Base-by-base conservation (phyloP, 1,139 yeast species). In the Yamadazyma mexicana region DNA sequence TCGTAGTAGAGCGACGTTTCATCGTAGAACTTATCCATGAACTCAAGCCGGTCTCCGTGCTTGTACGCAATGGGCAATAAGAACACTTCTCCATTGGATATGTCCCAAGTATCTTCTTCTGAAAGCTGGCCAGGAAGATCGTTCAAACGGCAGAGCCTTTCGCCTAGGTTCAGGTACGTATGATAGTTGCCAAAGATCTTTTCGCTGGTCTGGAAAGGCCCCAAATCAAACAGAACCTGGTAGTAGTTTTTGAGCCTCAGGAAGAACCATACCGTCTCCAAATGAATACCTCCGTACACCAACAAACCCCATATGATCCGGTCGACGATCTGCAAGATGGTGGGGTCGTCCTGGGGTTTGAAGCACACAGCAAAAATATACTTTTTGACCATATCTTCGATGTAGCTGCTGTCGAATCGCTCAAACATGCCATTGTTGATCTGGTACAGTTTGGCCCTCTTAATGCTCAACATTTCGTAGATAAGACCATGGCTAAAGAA, bases 241-340 rank as follows among this genome's bases (percentile, higher is more conserved):
- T 50, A 60, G 37, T 61, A 59, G 36, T 64, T 62, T 28, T 39
- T 44, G 33, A 42, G 44, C 11, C 33, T 22, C 22, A 34, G 36
- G 37, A 74, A 67, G 32, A 70, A 60, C 75, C 76, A 71, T 15
- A 75, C 47, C 1, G 65, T 52, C 33, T 63, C 62, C 3, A 74
- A 29, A 45, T 70, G 75, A 17, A 65, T 54, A 0, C 75, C 76
- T 9, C 81, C 81, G 40, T 58, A 62, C 41, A 74, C 47, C 10
- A 72, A 34, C 3, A 75, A 44, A 0, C 69, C 70, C 62, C 71
- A 65, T 2, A 73, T 37, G 0, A 76, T 55, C 16, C 64, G 51
- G 34, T 72, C 68, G 39, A 66, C 64, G 0, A 69, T 41, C 2
- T 44, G 37, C 3, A 62, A 44, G 6, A 62, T 50, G 1, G 54